Evolutionary conservation across 2,329 filamentous ascomycete genomes (phyloP).

Genomic region (Podosphaera aphanis): DNA sequence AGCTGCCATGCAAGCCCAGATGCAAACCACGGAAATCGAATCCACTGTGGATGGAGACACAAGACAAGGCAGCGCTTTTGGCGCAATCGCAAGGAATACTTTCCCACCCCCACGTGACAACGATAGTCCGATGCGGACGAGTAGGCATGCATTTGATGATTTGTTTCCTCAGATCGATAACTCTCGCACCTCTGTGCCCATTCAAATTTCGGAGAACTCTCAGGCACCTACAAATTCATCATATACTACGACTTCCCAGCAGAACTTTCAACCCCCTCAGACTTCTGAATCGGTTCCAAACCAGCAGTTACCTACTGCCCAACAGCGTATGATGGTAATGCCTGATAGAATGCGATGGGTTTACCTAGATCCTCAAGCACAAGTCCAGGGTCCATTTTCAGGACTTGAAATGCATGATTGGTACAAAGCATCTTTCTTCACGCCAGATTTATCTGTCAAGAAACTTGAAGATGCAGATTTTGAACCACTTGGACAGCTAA

Average conservation of each 20-base stretch:
- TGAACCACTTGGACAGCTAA: conserved; percentile 82
- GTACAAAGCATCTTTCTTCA: conserved; percentile 98
- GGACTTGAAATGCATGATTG: conserved; percentile 98
- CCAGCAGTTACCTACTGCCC: conserved; percentile 37
- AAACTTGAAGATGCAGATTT: conserved; percentile 86
- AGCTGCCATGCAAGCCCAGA: conserved; percentile 70
- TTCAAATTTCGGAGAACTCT: conserved; percentile 10
- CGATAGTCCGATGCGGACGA: conserved; percentile 33
- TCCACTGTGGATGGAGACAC: conserved; percentile 34
- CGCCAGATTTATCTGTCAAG: conserved; percentile 78
- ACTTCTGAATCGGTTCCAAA: conserved; percentile 30
- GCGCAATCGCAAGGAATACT: conserved; percentile 40
- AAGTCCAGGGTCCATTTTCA: conserved; percentile 82
- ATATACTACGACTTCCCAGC: conserved; percentile 12
- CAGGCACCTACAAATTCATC: conserved; percentile 10
- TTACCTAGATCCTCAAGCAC: conserved; percentile 82
- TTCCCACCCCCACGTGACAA: conserved; percentile 32
- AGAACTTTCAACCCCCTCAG: conserved; percentile 15
- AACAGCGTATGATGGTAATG: conserved; percentile 90
- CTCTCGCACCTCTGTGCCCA: conserved; percentile 9
- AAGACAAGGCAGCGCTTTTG: conserved; percentile 36
- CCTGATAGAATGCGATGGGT: conserved; percentile 97
- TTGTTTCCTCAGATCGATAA: conserved; percentile 12
- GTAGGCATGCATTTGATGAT: conserved; percentile 32
- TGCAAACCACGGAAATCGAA: conserved; percentile 50